A percentile compares a stretch with the other conserved stretches of the same genome.
Evolutionary conservation across 352 stramenopile genomes (phyloP).

Genomic region (Phytophthora litchii): DNA sequence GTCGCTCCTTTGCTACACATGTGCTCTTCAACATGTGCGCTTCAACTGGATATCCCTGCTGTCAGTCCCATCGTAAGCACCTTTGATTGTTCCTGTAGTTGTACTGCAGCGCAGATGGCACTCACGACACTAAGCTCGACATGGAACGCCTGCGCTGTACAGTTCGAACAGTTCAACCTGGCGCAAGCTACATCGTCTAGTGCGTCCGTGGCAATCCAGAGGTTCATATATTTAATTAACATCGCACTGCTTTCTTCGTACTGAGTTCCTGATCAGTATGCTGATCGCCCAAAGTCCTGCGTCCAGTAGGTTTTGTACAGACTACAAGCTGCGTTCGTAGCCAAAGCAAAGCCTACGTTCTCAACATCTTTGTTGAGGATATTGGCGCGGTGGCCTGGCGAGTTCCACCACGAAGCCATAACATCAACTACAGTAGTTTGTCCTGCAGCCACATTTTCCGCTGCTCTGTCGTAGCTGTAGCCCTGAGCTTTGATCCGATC

Average conservation of each 20-base stretch:
- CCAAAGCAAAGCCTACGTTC: constrained; percentile 28
- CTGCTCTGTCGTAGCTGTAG: constrained; percentile 49
- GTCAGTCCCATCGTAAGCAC: constrained; percentile 1
- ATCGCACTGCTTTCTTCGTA: background rate
- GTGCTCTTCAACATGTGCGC: constrained; percentile 17
- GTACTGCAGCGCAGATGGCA: constrained; percentile 4
- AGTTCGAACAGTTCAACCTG: no score
- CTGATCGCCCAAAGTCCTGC: constrained; percentile 42
- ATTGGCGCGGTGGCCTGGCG: constrained; percentile 45
- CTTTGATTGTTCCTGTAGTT: background rate
- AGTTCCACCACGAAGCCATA: constrained; percentile 61
- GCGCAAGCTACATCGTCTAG: no score
- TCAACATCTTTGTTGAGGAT: constrained; percentile 39
- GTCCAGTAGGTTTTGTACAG: constrained; percentile 51
- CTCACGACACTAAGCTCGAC: constrained; percentile 3
- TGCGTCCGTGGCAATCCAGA: background rate
- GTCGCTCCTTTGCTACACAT: constrained; percentile 12
- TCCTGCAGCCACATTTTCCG: constrained; percentile 53
- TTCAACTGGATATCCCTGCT: constrained; percentile 15
- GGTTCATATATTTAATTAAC: background rate
- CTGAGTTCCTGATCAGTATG: background rate
- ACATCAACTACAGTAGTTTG: constrained; percentile 42
- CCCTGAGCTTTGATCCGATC: constrained; percentile 42
- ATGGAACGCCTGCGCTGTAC: background rate
- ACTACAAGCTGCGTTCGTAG: constrained; percentile 31